Base-by-base conservation (phyloP, 2,329 filamentous ascomycete genomes). In the Zasmidium cellare region DNA sequence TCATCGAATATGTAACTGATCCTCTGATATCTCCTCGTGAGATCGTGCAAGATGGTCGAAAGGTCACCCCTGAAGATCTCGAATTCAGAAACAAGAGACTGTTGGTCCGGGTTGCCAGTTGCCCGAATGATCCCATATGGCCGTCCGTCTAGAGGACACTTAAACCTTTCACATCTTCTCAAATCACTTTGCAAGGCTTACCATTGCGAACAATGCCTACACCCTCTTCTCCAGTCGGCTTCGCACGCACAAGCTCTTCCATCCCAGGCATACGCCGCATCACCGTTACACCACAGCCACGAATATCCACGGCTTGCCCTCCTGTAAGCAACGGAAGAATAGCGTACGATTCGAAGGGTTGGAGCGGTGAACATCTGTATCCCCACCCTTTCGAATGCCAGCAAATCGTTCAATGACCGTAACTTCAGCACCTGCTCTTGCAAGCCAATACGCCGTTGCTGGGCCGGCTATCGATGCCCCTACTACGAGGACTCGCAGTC, bases 1-100 rank as follows among this genome's bases (percentile, higher is more conserved):
- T 78, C 74, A 31, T 62, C 68, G 55, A 76, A 77, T 14, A 76
- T 60, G 55, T 77, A 75, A n/a, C 69, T 68, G 60, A 78, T 61
- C 25, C 70, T 71, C 28, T 70, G 57, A 52, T 75, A 65, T 22
- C 72, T 63, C 55, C 74, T 74, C n/a, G 74, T 76, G 56, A 77
- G 67, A 38, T 73, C 70, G 28, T 58, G 67, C 0, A 75, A 59
- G 18, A 75, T 69, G 9, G 57, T 59, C 16, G 69, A 61, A 3
- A 76, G 60, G 48, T 74, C 71, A 5, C 72, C 74, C 9, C 75
- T 69, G 46, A 70, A 66, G 28, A 76, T 74, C 58, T 75, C 74
- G 56, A 67, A 76, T 57, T 76, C 74, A 1, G 71, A 73, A 7
- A 73, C 56, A 1, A 76, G 64, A 3, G 62, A 68, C 56, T 76